Evolutionary conservation across 139 green algal genomes (phyloP).

Genomic region (Pedinophyceae sp.): DNA sequence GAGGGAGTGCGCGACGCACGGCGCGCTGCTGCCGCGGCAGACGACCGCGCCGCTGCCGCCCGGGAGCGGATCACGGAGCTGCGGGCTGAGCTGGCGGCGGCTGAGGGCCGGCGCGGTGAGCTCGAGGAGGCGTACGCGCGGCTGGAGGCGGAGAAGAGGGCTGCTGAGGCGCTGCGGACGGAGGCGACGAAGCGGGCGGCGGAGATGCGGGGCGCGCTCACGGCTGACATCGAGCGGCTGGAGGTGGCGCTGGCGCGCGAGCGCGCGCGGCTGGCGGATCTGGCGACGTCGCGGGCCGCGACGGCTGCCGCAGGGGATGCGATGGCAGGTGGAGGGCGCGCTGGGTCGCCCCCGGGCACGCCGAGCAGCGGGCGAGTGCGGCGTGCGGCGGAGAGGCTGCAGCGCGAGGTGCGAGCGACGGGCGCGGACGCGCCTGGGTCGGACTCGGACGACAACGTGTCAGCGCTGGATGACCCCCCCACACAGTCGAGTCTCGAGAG

Average conservation of each 20-base stretch:
- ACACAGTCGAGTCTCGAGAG: no score
- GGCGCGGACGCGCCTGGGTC: no score
- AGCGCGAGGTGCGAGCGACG: no score
- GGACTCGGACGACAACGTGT: no score
- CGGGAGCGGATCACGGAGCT: conserved; percentile 15
- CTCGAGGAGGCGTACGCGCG: conserved; percentile 14
- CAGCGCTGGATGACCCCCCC: no score
- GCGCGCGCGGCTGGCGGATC: no score
- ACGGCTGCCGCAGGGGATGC: no score
- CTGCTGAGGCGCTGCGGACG: conserved; percentile 11
- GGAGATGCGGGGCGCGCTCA: conserved; percentile 20
- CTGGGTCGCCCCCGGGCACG: no score
- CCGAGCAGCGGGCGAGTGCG: no score
- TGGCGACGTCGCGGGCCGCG: no score
- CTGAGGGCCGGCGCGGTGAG: conserved; percentile 3
- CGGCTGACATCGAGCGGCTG: conserved; percentile 5
- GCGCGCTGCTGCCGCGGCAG: conserved; percentile 23
- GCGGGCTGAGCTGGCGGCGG: conserved; percentile 23
- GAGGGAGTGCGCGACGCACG: conserved; percentile 20
- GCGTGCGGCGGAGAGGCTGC: no score
- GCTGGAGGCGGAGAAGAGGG: conserved; percentile 6
- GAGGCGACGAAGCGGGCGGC: conserved; percentile 16
- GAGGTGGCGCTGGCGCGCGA: neutral
- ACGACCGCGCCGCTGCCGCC: conserved; percentile 10
- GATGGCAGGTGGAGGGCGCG: no score